Evolutionary conservation across 1,284 basidiomycete genomes (phyloP), one percentile per base, ranked within the genome.

Genomic region (Pterulicium gracile): DNA sequence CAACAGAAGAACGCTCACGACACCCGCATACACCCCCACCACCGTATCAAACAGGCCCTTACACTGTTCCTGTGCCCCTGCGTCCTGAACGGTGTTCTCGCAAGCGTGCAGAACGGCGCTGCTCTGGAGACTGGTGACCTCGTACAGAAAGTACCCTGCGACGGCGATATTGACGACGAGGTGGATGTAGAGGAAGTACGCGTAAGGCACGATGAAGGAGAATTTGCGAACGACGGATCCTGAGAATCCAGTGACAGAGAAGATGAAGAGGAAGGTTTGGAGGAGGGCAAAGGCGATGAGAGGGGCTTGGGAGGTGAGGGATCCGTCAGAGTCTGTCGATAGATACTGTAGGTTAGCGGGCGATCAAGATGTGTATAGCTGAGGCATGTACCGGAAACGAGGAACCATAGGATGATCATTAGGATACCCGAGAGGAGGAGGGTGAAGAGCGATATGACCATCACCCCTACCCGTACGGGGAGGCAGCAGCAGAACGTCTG

Each of bases 191-290:
- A 77, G 61, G 55, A 75, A 72, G 52, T 73, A 75, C 3, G 73
- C 64, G 53, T 80, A 81, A 21, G 68, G 65, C 54, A 68, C 68
- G 45, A 77, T 65, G 55, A 83, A 79, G 2, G 64, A 54, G 57
- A 78, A 76, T 54, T 81, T 80, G 53, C 73, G 73, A 36, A 75
- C 70, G 45, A 79, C 64, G 1, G 71, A 68, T 19, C 81, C 80
- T 35, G 77, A 64, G 48, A 81, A 72, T 20, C 78, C 80, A 12
- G 78, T 54, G 17, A 67, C 59, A n/a, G 74, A 79, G 2, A 64
- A 70, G 14, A 70, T 50, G 51, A 74, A 72, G 3, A 81, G 58
- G 2, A 75, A 49, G 2, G 66, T 72, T 52, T 77, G 74, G 15
- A 77, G 63, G 17, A 78, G 48, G 2, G 67, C 77, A 13, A 68